Conservation (phyloP, 139 green algal genomes). For the Ostreobium quekettii region DNA sequence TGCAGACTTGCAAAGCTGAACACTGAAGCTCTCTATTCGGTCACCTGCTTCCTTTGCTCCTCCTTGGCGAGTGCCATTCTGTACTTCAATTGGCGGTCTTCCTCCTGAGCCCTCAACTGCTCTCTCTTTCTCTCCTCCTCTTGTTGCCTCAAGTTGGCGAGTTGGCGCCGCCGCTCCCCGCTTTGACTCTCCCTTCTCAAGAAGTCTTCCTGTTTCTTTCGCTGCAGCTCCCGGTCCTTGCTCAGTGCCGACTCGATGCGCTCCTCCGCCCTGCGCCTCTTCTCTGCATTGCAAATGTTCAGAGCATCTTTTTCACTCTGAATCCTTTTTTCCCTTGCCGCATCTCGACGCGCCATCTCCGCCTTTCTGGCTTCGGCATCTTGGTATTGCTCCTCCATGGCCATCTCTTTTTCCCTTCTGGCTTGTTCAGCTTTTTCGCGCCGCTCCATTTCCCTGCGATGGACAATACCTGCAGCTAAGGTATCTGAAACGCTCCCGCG, state of each 20-base stretch:
- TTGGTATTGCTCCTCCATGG: slow-evolving; percentile 47
- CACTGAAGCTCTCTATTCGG: too few species aligned
- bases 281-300: slow-evolving; percentile 39
- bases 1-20: too few species aligned
- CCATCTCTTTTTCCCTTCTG: slow-evolving; percentile 54
- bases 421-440: slow-evolving; percentile 54
- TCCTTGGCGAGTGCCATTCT: slow-evolving; percentile 32
- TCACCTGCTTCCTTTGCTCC: slow-evolving; percentile 37
- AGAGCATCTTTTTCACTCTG: slow-evolving; percentile 31
- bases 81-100: slow-evolving; percentile 45
- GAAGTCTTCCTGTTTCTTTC: slow-evolving; percentile 42
- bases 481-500: not conserved
- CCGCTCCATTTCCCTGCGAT: slow-evolving; percentile 59
- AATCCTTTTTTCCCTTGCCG: slow-evolving; percentile 44
- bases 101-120: slow-evolving; percentile 26
- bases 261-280: slow-evolving; percentile 52
- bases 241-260: slow-evolving; percentile 48
- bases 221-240: slow-evolving; percentile 34
- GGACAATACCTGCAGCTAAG: not conserved
- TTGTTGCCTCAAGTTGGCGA: slow-evolving; percentile 29
- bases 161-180: not conserved
- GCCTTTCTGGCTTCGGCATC: slow-evolving; percentile 26
- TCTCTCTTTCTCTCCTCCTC: slow-evolving; percentile 27
- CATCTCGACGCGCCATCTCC: slow-evolving; percentile 41
- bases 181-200: slow-evolving; percentile 26